phyloP scores from a whole-genome alignment of 805 yeast genomes.

The Saccharomycopsis synnaedendra region DNA sequence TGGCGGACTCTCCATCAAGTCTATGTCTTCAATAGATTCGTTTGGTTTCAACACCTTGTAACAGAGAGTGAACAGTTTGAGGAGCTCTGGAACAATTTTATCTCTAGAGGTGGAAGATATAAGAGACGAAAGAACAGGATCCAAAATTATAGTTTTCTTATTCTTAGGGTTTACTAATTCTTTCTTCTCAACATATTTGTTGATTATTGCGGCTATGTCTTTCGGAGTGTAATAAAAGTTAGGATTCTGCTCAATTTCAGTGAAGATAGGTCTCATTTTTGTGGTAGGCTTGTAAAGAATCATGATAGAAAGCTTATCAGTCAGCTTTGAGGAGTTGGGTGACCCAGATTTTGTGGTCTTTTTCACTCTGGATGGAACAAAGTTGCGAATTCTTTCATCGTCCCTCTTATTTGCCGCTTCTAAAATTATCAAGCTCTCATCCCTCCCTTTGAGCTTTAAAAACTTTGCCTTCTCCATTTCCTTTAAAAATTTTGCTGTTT shows the following conservation, averaged over 20 bases:
- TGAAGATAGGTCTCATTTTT: constrained; percentile 35
- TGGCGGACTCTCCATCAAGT: constrained; percentile 24
- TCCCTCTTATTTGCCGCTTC: constrained; percentile 34
- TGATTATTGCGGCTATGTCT: constrained; percentile 44
- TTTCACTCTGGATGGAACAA: constrained; percentile 50
- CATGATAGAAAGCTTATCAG: constrained; percentile 22
- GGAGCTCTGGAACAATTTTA: constrained; percentile 31
- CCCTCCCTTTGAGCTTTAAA: constrained; percentile 69
- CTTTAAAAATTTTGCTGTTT: constrained; percentile 73
- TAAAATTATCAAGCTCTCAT: constrained; percentile 60
- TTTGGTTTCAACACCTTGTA: constrained; percentile 32
- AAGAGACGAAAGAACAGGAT: constrained; percentile 25
- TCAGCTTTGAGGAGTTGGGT: constrained; percentile 13
- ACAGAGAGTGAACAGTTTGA: constrained; percentile 37
- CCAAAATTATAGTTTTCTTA: constrained; percentile 43
- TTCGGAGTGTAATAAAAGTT: constrained; percentile 35
- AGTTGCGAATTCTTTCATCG: constrained; percentile 40
- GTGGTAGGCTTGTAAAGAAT: constrained; percentile 47
- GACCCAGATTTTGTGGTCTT: constrained; percentile 11
- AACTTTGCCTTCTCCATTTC: constrained; percentile 72
- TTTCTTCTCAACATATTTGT: constrained; percentile 42
- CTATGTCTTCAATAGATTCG: constrained; percentile 30
- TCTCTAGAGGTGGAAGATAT: constrained; percentile 21
- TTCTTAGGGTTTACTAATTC: constrained; percentile 40
- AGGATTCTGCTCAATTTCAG: constrained; percentile 27